Conservation (phyloP, 495 filamentous ascomycete genomes). For the Wilcoxina mikolae region DNA sequence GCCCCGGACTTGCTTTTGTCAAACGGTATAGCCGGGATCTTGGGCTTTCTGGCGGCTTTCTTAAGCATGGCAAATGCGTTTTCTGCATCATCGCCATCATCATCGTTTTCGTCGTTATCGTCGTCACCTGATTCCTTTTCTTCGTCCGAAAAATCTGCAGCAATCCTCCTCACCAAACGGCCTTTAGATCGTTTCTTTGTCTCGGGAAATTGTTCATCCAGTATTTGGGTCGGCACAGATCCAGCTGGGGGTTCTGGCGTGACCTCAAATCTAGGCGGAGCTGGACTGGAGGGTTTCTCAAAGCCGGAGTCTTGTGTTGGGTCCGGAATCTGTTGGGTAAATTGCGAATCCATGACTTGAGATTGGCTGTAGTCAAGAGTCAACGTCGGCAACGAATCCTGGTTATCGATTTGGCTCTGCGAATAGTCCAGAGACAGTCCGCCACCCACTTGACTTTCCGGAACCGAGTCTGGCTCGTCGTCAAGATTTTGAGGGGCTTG, state of each 20-base stretch:
- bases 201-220: slow-evolving; percentile 11
- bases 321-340: slow-evolving; percentile 44
- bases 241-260: background rate
- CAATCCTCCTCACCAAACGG: slow-evolving; percentile 36
- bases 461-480: background rate
- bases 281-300: slow-evolving; percentile 28
- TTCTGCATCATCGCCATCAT: slow-evolving; percentile 14
- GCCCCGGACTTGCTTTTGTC: slow-evolving; percentile 81
- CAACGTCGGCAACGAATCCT: background rate
- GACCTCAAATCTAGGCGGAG: background rate
- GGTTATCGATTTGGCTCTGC: background rate
- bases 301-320: slow-evolving; percentile 82
- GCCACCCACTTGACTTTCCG: background rate
- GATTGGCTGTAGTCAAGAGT: slow-evolving; percentile 5
- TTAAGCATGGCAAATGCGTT: slow-evolving; percentile 66
- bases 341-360: background rate
- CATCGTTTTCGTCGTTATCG: slow-evolving; percentile 32
- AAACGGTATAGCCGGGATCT: slow-evolving; percentile 38
- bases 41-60: slow-evolving; percentile 45
- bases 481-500: too few relatives aligned
- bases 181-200: slow-evolving; percentile 15
- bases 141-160: slow-evolving; percentile 31
- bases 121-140: slow-evolving; percentile 42
- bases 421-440: background rate
- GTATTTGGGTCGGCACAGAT: slow-evolving; percentile 12